Evolutionary conservation across 225 moss, liverwort and hornwort species (phyloP), one percentile per base, ranked within the genome.

Genomic region (Physcomitrellopsis africana): DNA sequence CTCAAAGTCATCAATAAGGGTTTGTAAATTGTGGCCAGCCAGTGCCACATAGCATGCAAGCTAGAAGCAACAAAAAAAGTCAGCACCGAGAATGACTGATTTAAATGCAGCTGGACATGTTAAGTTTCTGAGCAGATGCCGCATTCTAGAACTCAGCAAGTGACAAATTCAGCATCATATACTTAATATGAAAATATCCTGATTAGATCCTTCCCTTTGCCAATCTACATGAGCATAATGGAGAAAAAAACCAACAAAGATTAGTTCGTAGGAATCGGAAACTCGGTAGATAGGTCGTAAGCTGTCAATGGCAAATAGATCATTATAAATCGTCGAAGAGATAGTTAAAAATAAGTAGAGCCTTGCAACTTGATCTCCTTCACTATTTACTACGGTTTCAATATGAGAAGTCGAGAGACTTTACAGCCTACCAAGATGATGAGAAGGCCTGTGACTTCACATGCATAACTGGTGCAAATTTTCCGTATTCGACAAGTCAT

Each of bases 1-100:
- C 73, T 90, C 88, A 71, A 92, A 69, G 53, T 92, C 90, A 76
- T 90, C 76, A 67, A 92, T 77, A 63, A 92, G 77, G 15, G 85
- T 80, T 79, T 90, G 92, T 56, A 92, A 76, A 44, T 90, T 90
- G 76, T 89, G 88, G 69, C 88, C 90, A 76, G 90, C 90, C 66
- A 92, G 76, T 67, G 92, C 88, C 60, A 92, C 83, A 70, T 90
- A 92, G 81, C 84, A 92, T 51, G 92, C 88, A 82, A 90, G 72
- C 92, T 92, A 79, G 80, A 72, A 73, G 47, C 69, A 79, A 81
- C 68, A 67, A 65, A 54, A 22, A 22, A 67, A 54, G 69, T 83
- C 69, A 87, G 79, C 8, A 23, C 29, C 43, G 44, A 8, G 18
- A 57, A 82, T 51, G 4, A 63, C 47, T 57, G 72, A 65, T 22